These are phyloP conservation scores for Wickerhamiella australiensis DNA, from an alignment of 805 yeast genomes.

Conservation along the genomic window DNA sequence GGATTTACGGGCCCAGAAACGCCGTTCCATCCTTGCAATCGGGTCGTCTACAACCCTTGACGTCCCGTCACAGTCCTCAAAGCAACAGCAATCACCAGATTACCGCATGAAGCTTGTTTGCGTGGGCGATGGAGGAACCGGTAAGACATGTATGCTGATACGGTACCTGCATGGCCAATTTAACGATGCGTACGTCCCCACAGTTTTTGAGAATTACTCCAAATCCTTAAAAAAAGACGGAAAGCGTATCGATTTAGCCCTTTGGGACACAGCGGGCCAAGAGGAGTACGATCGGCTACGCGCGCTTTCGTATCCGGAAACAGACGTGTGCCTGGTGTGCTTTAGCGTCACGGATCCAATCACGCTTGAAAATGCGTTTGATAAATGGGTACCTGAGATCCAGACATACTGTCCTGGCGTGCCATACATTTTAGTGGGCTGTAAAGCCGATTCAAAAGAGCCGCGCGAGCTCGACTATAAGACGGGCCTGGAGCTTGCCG, in stretches of 20 bases:
- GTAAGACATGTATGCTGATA: slow-evolving; percentile 66
- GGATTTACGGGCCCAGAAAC: slow-evolving; percentile 18
- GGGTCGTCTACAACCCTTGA: slow-evolving; percentile 12
- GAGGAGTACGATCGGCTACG: slow-evolving; percentile 74
- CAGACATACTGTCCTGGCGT: slow-evolving; percentile 68
- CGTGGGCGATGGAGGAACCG: slow-evolving; percentile 85
- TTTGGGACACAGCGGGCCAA: slow-evolving; percentile 90
- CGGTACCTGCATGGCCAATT: slow-evolving; percentile 58
- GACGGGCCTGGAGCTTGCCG: slow-evolving; percentile 35
- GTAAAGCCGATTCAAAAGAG: slow-evolving; percentile 52
- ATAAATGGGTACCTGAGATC: slow-evolving; percentile 82
- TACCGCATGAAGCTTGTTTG: slow-evolving; percentile 51
- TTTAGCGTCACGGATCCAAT: slow-evolving; percentile 53
- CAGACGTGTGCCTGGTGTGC: slow-evolving; percentile 61
- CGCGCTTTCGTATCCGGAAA: slow-evolving; percentile 70
- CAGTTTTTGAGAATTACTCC: slow-evolving; percentile 69
- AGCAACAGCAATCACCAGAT: slow-evolving; percentile 22
- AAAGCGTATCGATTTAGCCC: slow-evolving; percentile 50
- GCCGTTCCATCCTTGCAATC: slow-evolving; percentile 15
- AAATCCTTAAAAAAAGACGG: slow-evolving; percentile 40
- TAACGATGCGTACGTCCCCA: slow-evolving; percentile 66
- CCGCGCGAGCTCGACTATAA: slow-evolving; percentile 26
- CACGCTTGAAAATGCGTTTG: slow-evolving; percentile 54
- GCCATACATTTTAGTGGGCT: slow-evolving; percentile 71
- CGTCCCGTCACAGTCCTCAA: neutral